phyloP scores from a whole-genome alignment of 2,329 filamentous ascomycete genomes.

The Graphilbum ipis-grandicollis region DNA sequence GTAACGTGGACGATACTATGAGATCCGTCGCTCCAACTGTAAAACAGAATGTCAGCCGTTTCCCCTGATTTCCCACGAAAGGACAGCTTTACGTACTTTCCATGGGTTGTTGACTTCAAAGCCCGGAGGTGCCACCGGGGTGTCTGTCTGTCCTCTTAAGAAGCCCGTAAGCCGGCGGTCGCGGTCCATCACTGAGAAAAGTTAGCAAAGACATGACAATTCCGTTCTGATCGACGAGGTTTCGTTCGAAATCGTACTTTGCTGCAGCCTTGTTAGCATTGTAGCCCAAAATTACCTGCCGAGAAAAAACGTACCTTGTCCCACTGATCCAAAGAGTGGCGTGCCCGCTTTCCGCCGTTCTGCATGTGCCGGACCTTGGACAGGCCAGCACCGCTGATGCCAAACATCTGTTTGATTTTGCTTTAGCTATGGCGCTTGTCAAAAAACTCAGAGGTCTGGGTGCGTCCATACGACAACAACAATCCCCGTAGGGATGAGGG shows the following conservation, averaged over 20 bases:
- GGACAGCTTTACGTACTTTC: conserved; percentile 28
- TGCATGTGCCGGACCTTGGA: conserved; percentile 37
- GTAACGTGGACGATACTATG: too few relatives aligned
- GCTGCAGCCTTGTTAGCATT: conserved; percentile 22
- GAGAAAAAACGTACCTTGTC: conserved; percentile 30
- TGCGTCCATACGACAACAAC: conserved; percentile 35
- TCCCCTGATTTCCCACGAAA: background rate
- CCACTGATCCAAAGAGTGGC: conserved; percentile 45
- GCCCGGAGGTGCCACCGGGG: conserved; percentile 34
- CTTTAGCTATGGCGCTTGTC: background rate
- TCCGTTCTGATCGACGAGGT: too few relatives aligned
- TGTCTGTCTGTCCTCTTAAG: conserved; percentile 39
- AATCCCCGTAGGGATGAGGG: conserved; percentile 47
- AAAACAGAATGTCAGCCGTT: background rate
- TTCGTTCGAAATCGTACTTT: conserved; percentile 28
- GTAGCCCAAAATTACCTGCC: too few relatives aligned
- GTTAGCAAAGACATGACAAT: too few relatives aligned
- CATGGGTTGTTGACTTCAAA: conserved; percentile 48
- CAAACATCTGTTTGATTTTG: conserved; percentile 42
- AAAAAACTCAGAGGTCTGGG: background rate
- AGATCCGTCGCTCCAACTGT: conserved; percentile 36
- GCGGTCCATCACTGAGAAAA: conserved; percentile 53
- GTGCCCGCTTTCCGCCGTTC: conserved; percentile 42
- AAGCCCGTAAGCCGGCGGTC: conserved; percentile 43
- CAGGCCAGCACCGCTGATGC: conserved; percentile 38